Base-by-base conservation (phyloP, 768 basidiomycete genomes). In the Kwoniella botswanensis region DNA sequence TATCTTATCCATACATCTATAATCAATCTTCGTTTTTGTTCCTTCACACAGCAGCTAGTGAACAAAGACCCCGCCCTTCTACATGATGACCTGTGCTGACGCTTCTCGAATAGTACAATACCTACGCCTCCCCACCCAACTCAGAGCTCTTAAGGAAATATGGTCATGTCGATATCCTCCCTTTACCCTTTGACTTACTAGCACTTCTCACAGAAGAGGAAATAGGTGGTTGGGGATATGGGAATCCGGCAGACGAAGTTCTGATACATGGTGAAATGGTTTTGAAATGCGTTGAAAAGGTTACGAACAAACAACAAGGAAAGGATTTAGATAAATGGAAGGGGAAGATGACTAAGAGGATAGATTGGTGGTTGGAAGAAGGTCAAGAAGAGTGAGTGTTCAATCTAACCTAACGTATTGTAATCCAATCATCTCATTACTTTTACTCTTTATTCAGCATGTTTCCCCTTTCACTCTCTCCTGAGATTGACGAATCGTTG, bases 91-190 rank as follows among this genome's bases (percentile, higher is more conserved):
- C 46, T 50, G 46, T 15, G 46, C 46, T 50, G 17, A 50, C 46
- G 3, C 3, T 4, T 50, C 46, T 18, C 35, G 35, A 35, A 5
- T 74, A 95, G 93, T 94, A 90, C 89, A 98, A 98, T 82, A 98
- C 96, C 0, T 99, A 98, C 82, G 93, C 91, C 29, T 92, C 95
- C 78, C 90, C 89, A 1, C 93, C 96, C 5, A 98, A 98, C 79
- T 88, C 92, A 7, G 95, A 95, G 75, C 88, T 99, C 9, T 87
- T 99, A n/a, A 89, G 97, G 55, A 89, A 92, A 67, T 98, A 96
- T 78, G 97, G 97, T 0, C 92, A 98, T 78, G 90, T 96, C 65
- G 97, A 98, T 83, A 78, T 89, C 35, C 81, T 94, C 18, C 88
- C 87, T 10, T 63, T 82, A 12, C 63, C 67, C 1, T 15, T 46